Evolutionary conservation across 2,329 filamentous ascomycete species (phyloP), one percentile per base, ranked within the genome.

Genomic region (Pyricularia grisea): DNA sequence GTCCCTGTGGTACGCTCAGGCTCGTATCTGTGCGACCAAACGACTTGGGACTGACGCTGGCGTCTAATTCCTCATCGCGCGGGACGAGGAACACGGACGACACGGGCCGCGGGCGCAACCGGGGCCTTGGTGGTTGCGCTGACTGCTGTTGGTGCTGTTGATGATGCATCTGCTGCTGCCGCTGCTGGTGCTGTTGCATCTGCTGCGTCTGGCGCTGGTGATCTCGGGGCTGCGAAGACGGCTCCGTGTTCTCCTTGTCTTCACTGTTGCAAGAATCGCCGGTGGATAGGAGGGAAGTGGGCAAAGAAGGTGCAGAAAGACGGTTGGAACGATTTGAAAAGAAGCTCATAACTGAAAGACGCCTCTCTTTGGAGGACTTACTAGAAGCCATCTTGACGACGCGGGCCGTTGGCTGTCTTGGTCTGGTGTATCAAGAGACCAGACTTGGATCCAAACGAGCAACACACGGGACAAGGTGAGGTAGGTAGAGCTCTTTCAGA

Each of bases 341-440:
- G 33, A 66, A 66, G 65, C 65, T 50, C 14, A 66, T 50, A 2
- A 55, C 36, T 28, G 65, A 66, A 28, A 50, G 33, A 66, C 65
- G 65, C 36, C 65, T 55, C 65, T 66, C 65, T 66, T 55, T 66
- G 36, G 65, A 66, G 65, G 65, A 66, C 65, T 66, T 66, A 66
- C 65, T 66, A n/a, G 65, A 66, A 50, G 65, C 65, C 65, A 55
- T 66, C 65, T 28, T 66, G 58, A 61, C n/a, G 6, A 27, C 20
- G 58, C n/a, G n/a, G 25, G 58, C 58, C 23, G 58, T 61, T 11
- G 58, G 58, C 58, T 25, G 58, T 27, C 58, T 61, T 11, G 58
- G n/a, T 25, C n/a, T 61, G n/a, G 58, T 25, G 58, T 61, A 27
- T 25, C 23, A 23, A 23, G 3, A 61, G 58, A 27, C n/a, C 58